Conservation (phyloP, 495 filamentous ascomycete genomes). For the Talaromyces trachyspermus region DNA sequence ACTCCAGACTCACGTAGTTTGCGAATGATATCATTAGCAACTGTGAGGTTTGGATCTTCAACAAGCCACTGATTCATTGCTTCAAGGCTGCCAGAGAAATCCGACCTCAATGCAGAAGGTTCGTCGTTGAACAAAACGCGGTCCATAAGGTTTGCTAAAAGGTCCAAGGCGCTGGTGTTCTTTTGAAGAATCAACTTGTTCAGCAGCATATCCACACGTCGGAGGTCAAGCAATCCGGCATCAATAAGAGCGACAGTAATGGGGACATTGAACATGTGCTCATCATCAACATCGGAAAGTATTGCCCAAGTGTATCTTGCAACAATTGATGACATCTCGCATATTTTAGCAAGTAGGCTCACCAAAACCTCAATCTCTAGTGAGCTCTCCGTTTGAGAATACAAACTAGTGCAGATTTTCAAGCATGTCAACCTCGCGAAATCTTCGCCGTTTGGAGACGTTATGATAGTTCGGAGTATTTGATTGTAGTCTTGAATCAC, state of each 20-base stretch:
- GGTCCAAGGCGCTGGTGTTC: slow-evolving; percentile 61
- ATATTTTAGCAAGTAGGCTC: slow-evolving; percentile 71
- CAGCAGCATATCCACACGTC: slow-evolving; percentile 69
- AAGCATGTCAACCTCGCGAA: slow-evolving; percentile 60
- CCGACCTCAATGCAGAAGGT: slow-evolving; percentile 68
- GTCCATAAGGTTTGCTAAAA: slow-evolving; percentile 68
- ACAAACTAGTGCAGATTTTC: slow-evolving; percentile 64
- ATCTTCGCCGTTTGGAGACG: slow-evolving; percentile 52
- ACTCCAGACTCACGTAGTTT: slow-evolving; percentile 61
- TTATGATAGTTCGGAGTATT: slow-evolving; percentile 41
- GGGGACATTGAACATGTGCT: slow-evolving; percentile 69
- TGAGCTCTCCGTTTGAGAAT: slow-evolving; percentile 46
- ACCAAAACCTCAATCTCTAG: slow-evolving; percentile 79
- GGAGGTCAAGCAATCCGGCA: slow-evolving; percentile 64
- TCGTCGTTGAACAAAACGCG: slow-evolving; percentile 68
- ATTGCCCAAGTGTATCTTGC: slow-evolving; percentile 60
- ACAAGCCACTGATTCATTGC: slow-evolving; percentile 75
- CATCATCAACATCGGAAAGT: slow-evolving; percentile 60
- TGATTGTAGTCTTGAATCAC: slow-evolving; percentile 60
- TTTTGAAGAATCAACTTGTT: slow-evolving; percentile 62
- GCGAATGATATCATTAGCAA: slow-evolving; percentile 59
- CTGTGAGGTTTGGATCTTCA: slow-evolving; percentile 59
- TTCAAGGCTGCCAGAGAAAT: slow-evolving; percentile 76
- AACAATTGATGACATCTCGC: slow-evolving; percentile 65
- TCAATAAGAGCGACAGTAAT: slow-evolving; percentile 73